Evolutionary conservation across 1,284 basidiomycete genomes (phyloP).

Genomic region (Tilletia setariae): DNA sequence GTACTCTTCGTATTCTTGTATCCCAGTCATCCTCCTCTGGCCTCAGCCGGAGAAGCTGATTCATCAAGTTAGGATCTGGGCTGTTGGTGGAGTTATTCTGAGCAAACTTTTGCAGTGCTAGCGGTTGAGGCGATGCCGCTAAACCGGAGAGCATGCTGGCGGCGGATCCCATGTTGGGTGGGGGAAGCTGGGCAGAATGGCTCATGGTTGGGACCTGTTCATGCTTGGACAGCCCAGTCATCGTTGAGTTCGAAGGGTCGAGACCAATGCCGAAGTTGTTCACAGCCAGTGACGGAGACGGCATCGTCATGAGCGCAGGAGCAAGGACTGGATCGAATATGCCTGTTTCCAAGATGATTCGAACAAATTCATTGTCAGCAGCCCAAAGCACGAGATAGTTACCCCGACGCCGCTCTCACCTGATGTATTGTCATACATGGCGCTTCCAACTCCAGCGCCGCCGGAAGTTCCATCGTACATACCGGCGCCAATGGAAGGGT

Average conservation of each 20-base stretch:
- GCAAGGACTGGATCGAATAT: constrained; percentile 12
- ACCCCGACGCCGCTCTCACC: background rate
- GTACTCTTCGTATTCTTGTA: constrained; percentile 48
- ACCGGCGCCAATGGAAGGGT: background rate
- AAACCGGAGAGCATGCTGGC: background rate
- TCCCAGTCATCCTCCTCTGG: constrained; percentile 31
- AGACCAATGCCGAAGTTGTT: background rate
- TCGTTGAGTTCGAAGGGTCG: too few species aligned
- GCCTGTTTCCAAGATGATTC: background rate
- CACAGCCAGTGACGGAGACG: background rate
- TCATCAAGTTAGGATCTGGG: background rate
- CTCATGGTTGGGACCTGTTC: too few species aligned
- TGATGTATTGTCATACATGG: constrained; percentile 6
- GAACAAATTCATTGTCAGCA: background rate
- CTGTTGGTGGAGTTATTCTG: background rate
- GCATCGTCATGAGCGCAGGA: background rate
- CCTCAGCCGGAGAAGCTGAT: background rate
- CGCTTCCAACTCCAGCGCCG: constrained; percentile 2
- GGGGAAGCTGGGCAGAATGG: background rate
- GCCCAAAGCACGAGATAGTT: background rate
- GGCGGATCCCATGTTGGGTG: background rate
- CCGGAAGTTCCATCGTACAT: constrained; percentile 11
- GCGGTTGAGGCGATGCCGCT: background rate
- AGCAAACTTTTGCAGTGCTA: constrained; percentile 7
- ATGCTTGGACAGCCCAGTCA: too few species aligned